Conservation (phyloP, 2,329 filamentous ascomycete species). For the Acarospora socialis region DNA sequence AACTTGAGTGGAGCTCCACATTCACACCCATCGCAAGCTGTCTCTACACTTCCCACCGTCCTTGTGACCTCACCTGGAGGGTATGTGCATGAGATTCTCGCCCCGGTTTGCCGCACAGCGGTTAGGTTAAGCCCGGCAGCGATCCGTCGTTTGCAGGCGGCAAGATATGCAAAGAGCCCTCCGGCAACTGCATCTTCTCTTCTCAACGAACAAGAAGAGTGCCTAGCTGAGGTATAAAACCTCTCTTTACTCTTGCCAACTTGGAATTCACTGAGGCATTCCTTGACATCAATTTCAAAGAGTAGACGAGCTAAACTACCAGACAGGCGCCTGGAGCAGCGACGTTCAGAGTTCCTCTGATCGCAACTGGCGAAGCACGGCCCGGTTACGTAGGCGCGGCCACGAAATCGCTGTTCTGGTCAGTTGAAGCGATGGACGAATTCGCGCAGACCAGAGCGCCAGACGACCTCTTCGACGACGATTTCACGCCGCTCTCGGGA, state of each 20-base stretch:
- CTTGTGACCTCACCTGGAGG: too few species aligned
- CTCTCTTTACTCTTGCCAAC: not conserved
- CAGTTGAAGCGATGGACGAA: conserved; percentile 25
- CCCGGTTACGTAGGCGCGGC: not conserved
- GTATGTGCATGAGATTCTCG: too few species aligned
- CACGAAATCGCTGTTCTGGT: not conserved
- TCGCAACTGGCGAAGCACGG: not conserved
- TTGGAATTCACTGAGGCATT: not conserved
- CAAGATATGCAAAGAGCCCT: too few species aligned
- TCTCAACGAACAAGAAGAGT: too few species aligned
- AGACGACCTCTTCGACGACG: conserved; percentile 38
- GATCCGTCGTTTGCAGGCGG: too few species aligned
- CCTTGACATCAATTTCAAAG: not conserved
- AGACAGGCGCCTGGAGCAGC: not conserved
- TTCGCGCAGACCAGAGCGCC: conserved; percentile 35
- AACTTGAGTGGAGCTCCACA: too few species aligned
- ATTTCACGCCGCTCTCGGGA: conserved; percentile 30
- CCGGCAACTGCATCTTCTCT: too few species aligned
- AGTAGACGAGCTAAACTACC: not conserved
- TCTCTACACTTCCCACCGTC: too few species aligned
- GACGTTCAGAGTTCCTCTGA: not conserved
- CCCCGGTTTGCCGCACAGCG: too few species aligned
- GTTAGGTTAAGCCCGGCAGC: too few species aligned
- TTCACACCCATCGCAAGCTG: too few species aligned
- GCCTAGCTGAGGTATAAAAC: too few species aligned